Evolutionary conservation across 768 basidiomycete species (phyloP), one percentile per base, ranked within the genome.

Genomic region (Lenzites betulinus): DNA sequence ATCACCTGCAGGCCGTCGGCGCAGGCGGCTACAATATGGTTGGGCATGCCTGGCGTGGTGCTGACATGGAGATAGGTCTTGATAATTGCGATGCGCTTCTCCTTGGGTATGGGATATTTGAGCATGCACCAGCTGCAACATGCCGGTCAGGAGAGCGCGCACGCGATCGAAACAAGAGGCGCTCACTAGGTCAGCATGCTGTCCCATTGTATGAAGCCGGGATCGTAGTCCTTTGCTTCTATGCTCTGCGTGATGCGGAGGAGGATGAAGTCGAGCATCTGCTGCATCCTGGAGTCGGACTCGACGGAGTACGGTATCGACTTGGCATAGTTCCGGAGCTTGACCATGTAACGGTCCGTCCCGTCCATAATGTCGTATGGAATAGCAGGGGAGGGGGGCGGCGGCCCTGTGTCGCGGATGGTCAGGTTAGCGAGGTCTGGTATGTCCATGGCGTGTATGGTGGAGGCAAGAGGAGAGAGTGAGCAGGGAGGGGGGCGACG

Each of bases 91-190:
- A 93, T 84, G 56, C 93, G 81, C 66, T 85, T 88, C 61, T 86
- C 85, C 70, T 89, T 88, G 56, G 90, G 91, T 67, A 95, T 87
- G 36, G 91, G 93, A 69, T 93, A 94, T 69, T 92, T 91, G 71
- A 95, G 81, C 78, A 87, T 87, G 46, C 76, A 73, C 92, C 92
- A 94, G 69, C 90, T 92, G 66, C 59, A 39, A 30, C 41, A 63
- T 44, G 50, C 35, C n/a, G 28, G 51, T 59, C 36, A 43, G 56
- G 54, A 59, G 46, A 51, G 47, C 23, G 35, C 54, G 58, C 43
- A 46, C 55, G 9, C 60, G 56, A 43, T 51, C 25, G 6, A 43
- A 30, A 25, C 13, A 50, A 35, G 28, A 52, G 42, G 54, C n/a
- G 82, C 88, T 65, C 71, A 90, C 87, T 89, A 85, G 50, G 79